Base-by-base conservation (phyloP, 805 yeast genomes). In the Candida oleophila region DNA sequence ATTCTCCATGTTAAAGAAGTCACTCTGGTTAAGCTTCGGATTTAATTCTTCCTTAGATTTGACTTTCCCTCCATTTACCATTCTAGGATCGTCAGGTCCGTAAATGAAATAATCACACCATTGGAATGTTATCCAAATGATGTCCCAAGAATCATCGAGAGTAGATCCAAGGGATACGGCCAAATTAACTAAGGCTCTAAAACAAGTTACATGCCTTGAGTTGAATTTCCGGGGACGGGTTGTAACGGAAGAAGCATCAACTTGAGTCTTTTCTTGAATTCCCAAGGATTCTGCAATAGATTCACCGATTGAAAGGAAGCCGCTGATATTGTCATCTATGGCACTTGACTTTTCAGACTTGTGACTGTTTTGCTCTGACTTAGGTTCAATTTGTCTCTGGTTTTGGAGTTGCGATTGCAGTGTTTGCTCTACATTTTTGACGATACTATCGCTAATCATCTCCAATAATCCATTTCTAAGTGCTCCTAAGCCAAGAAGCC, bases 161-260 rank as follows among this genome's bases (percentile, higher is more conserved):
- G 82, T 77, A 1, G 91, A 78, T 0, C 97, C 97, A n/a, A 92
- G 65, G 0, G 96, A 87, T 2, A 83, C 76, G 0, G 92, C 90
- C 42, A 92, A 69, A 49, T 89, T 87, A 3, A 84, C 69, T 34
- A 92, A 64, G 0, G 96, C 97, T 42, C 96, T 73, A 35, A 89
- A 78, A 53, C 96, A 82, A 8, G 84, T 74, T 1, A 88, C 75
- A 50, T 88, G 89, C 45, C 96, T 76, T 0, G 87, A 73, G 49
- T 83, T 80, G 38, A 87, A 69, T 28, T 61, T 59, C 49, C 43
- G 9, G 4, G 43, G 43, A 8, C 86, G 65, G 1, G 77, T 57
- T 40, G 74, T 11, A 11, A 30, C 7, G 5, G 49, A 18, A 9
- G 35, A 12, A 22, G 36, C 22, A 18, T 38, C 37, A 22, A 43